These are phyloP conservation scores for Fagopyrum tataricum DNA, from an alignment of 148 eudicot genomes.

Conservation along the genomic window DNA sequence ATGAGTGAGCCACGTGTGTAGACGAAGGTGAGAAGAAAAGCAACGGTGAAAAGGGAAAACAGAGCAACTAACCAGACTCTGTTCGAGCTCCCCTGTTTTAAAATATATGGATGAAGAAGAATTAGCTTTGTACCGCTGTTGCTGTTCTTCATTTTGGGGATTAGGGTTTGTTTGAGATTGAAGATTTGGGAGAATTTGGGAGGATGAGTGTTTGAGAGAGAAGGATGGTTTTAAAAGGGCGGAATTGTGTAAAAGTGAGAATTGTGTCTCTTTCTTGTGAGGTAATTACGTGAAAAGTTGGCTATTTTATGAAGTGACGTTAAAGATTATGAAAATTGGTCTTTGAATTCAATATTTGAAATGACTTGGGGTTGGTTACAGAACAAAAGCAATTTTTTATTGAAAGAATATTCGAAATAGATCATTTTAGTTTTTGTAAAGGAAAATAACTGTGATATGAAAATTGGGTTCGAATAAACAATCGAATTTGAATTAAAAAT, in stretches of 20 bases:
- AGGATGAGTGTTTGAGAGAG: neutral
- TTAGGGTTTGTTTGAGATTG: neutral
- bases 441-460: too few relatives aligned
- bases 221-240: neutral
- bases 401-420: too few relatives aligned
- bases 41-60: conserved; percentile 48
- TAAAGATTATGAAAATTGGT: neutral
- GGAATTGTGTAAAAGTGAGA: neutral
- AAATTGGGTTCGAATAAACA: too few relatives aligned
- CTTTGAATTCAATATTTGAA: neutral
- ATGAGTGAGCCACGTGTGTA: conserved; percentile 41
- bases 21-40: conserved; percentile 50
- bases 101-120: conserved; percentile 73
- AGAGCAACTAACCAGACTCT: conserved; percentile 54
- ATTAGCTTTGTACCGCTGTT: conserved; percentile 51
- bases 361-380: neutral
- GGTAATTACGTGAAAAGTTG: neutral
- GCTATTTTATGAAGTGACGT: conserved; percentile 9
- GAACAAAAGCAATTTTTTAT: neutral
- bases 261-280: conserved; percentile 11
- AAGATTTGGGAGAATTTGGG: neutral
- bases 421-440: neutral
- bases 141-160: conserved; percentile 20
- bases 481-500: too few relatives aligned
- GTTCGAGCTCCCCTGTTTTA: conserved; percentile 61